Conservation (phyloP, 2,329 filamentous ascomycete species). For the Trichoderma sp. region DNA sequence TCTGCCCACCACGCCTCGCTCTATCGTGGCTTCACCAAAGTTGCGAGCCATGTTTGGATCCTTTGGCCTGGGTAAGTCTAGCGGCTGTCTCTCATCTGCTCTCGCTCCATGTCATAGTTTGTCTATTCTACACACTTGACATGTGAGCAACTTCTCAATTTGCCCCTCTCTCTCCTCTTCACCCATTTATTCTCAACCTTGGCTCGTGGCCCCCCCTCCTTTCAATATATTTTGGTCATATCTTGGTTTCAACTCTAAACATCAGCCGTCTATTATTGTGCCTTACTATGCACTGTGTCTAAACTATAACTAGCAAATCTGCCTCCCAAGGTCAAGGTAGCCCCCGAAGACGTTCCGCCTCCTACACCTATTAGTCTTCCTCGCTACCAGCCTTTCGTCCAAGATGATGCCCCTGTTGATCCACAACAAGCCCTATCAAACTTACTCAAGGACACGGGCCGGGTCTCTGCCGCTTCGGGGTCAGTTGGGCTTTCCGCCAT, state of each 20-base stretch:
- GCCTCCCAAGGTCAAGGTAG: slow-evolving; percentile 34
- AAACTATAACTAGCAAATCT: slow-evolving; percentile 29
- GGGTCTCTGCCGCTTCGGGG: slow-evolving; percentile 44
- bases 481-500: slow-evolving; percentile 58
- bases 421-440: slow-evolving; percentile 46
- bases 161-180: not conserved
- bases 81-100: not conserved
- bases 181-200: not conserved
- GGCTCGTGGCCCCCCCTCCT: not conserved
- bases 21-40: not conserved
- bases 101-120: not conserved
- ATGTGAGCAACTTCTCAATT: not conserved
- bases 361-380: slow-evolving; percentile 59
- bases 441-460: slow-evolving; percentile 56
- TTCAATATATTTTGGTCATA: not conserved
- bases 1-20: not conserved
- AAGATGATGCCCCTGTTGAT: slow-evolving; percentile 35
- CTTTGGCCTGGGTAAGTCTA: slow-evolving; percentile 23
- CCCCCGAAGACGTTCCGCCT: slow-evolving; percentile 56
- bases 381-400: slow-evolving; percentile 43
- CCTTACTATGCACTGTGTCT: not conserved
- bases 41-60: slow-evolving; percentile 23
- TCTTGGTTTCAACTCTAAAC: not conserved
- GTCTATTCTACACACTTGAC: not conserved
- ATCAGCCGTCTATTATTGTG: not conserved